phyloP scores from a whole-genome alignment of 768 basidiomycete species.

The Rhodotorula toruloides region DNA sequence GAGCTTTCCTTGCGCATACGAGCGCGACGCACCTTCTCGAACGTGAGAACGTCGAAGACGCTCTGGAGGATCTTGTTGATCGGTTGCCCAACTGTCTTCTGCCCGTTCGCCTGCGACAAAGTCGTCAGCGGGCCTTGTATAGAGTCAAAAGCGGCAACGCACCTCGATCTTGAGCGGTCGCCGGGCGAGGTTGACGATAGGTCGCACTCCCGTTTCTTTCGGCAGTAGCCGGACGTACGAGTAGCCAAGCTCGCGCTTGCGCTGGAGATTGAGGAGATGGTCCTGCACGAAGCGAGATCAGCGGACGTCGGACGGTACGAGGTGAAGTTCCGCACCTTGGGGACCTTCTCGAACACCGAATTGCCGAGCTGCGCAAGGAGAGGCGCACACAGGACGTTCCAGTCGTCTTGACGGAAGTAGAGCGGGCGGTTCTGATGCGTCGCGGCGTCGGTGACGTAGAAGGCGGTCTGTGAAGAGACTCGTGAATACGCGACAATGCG shows the following conservation, averaged over 20 bases:
- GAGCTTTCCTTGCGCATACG: background rate
- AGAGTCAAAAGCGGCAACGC: background rate
- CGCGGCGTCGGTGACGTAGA: conserved; percentile 88
- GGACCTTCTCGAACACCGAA: conserved; percentile 65
- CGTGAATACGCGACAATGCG: background rate
- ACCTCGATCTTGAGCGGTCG: conserved; percentile 42
- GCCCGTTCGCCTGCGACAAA: background rate
- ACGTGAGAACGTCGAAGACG: conserved; percentile 78
- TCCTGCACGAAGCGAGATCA: conserved; percentile 2
- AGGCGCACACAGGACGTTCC: conserved; percentile 75
- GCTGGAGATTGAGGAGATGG: conserved; percentile 61
- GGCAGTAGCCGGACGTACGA: conserved; percentile 84
- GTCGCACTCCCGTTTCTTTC: conserved; percentile 89
- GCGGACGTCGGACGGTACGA: too few species aligned
- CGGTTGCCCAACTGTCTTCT: conserved; percentile 54
- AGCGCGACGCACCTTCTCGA: conserved; percentile 64
- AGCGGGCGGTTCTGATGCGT: conserved; percentile 74
- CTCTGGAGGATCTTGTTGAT: conserved; percentile 83
- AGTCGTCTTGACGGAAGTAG: conserved; percentile 93
- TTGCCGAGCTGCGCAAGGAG: conserved; percentile 67
- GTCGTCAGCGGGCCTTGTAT: background rate
- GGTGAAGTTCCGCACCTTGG: conserved; percentile 53
- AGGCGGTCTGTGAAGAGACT: conserved; percentile 61
- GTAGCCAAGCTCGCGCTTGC: conserved; percentile 70
- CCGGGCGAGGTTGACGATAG: conserved; percentile 80